Percentiles rank a stretch among this genome's conserved stretches.
Conservation (phyloP, 2,329 filamentous ascomycete species). For the Cladosporium sp. region DNA sequence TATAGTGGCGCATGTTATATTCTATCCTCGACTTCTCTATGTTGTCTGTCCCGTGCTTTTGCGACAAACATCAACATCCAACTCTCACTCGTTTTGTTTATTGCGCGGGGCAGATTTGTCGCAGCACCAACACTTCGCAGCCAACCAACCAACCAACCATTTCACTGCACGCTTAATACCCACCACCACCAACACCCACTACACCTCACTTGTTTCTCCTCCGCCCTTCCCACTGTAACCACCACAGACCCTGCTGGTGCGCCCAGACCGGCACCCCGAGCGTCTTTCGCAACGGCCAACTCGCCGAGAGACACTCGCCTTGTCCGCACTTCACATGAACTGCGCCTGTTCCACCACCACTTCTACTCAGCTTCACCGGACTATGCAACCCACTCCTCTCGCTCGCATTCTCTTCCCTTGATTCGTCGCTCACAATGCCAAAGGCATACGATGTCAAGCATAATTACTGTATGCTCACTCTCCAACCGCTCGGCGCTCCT, state of each 20-base stretch:
- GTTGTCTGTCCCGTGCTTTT: neutral
- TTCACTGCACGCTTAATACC: neutral
- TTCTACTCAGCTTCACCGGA: constrained; percentile 10
- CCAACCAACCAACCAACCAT: neutral
- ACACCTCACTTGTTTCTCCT: neutral
- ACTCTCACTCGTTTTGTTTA: constrained; percentile 1
- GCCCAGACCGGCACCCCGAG: constrained; percentile 4
- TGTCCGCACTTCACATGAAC: constrained; percentile 16
- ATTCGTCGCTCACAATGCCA: constrained; percentile 54
- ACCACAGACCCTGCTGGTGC: neutral
- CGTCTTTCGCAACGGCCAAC: constrained; percentile 4
- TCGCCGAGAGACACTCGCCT: constrained; percentile 1
- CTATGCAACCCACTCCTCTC: constrained; percentile 12
- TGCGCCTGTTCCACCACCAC: neutral
- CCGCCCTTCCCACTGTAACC: neutral
- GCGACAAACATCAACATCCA: neutral
- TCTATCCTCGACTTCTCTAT: neutral
- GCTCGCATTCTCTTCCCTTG: constrained; percentile 6
- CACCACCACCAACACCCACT: neutral
- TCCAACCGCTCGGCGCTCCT: neutral
- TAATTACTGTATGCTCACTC: constrained; percentile 61
- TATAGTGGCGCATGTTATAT: constrained; percentile 1
- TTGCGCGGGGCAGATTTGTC: constrained; percentile 1
- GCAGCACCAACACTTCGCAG: neutral
- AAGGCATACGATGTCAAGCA: constrained; percentile 51